Percentiles rank a stretch among this genome's conserved stretches.
Evolutionary conservation across 495 filamentous ascomycete genomes (phyloP).

Genomic region (Podospora fimiseda): DNA sequence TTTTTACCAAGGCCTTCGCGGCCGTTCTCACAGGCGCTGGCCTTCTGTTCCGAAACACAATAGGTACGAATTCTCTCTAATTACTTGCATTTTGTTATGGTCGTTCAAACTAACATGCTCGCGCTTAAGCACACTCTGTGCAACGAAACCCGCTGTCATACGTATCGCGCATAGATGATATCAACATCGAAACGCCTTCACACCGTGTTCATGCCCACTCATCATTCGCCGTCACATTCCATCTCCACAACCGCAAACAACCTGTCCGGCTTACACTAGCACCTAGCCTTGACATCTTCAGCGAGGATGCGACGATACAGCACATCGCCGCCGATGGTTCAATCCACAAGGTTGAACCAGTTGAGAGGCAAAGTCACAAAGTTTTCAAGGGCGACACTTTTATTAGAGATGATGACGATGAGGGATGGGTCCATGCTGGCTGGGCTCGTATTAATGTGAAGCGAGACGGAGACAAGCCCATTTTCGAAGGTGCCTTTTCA

Average conservation of each 20-base stretch:
- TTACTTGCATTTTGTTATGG: background rate
- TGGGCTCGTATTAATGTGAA: conserved; percentile 77
- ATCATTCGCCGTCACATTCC: conserved; percentile 76
- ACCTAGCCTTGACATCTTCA: conserved; percentile 87
- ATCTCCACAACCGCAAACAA: conserved; percentile 58
- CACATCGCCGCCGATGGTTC: conserved; percentile 66
- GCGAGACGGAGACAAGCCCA: conserved; percentile 66
- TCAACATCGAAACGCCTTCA: conserved; percentile 69
- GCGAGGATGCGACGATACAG: conserved; percentile 64
- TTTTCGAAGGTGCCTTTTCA: conserved; percentile 90
- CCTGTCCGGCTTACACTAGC: conserved; percentile 74
- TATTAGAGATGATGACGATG: conserved; percentile 51
- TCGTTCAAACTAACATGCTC: conserved; percentile 6
- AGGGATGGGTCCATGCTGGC: conserved; percentile 72
- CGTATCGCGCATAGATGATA: conserved; percentile 65
- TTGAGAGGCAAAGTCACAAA: conserved; percentile 65
- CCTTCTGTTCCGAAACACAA: conserved; percentile 24
- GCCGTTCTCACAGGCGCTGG: conserved; percentile 26
- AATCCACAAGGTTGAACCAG: conserved; percentile 51
- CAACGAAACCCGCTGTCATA: conserved; percentile 70
- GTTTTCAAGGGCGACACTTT: conserved; percentile 80
- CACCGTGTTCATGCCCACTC: conserved; percentile 72
- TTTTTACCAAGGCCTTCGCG: conserved; percentile 29
- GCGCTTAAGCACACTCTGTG: conserved; percentile 57
- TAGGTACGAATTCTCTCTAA: no score